These are phyloP conservation scores for Malassezia japonica DNA, from an alignment of 1,284 basidiomycete genomes.

Conservation along the genomic window DNA sequence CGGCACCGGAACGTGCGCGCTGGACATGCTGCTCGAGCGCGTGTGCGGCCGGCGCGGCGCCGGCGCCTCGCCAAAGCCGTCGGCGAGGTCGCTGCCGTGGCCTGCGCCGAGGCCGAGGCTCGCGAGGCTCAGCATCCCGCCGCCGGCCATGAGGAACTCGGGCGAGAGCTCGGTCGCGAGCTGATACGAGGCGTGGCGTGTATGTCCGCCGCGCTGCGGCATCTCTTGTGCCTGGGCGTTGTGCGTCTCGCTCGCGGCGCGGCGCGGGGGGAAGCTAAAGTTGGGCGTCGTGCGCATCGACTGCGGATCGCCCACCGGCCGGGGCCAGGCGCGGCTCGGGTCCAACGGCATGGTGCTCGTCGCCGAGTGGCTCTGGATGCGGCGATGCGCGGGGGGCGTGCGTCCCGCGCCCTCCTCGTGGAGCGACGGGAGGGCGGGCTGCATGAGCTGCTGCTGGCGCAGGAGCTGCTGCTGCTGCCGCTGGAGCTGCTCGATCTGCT, in stretches of 20 bases:
- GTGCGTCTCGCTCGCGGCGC: not conserved
- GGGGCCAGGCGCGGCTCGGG: not conserved
- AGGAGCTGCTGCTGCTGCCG: constrained; percentile 50
- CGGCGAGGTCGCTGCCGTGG: constrained; percentile 7
- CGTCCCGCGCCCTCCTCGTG: not conserved
- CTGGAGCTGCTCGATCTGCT: constrained; percentile 50
- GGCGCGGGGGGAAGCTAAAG: constrained; percentile 6
- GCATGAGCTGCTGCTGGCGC: constrained; percentile 38
- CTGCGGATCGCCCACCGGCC: no score
- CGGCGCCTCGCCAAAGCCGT: constrained; percentile 31
- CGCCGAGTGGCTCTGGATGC: constrained; percentile 63
- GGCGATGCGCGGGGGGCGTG: constrained; percentile 63
- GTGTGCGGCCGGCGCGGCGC: constrained; percentile 19
- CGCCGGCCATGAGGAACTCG: constrained; percentile 45
- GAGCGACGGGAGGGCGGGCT: not conserved
- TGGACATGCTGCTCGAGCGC: constrained; percentile 13
- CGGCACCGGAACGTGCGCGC: no score
- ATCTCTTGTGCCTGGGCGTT: not conserved
- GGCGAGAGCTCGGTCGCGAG: constrained; percentile 36
- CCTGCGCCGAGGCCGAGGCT: constrained; percentile 29
- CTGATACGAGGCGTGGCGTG: constrained; percentile 38
- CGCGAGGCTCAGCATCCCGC: constrained; percentile 37
- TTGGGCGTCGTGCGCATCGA: not conserved
- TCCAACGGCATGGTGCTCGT: not conserved
- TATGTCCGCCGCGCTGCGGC: not conserved